Evolutionary conservation across 1,139 yeast species (phyloP).

Genomic region (Zygosaccharomyces pseudobailii): DNA sequence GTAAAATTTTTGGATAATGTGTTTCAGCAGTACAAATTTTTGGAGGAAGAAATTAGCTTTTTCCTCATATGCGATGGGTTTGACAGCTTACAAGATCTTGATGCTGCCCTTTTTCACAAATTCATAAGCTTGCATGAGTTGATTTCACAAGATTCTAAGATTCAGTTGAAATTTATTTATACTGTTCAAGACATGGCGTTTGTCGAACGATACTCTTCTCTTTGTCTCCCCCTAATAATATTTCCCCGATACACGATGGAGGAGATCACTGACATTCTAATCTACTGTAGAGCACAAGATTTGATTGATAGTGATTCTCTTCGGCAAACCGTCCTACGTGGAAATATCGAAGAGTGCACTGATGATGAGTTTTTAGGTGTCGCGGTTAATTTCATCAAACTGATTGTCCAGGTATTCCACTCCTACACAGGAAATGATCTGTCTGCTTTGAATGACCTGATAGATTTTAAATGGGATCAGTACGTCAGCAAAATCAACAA

Average conservation of each 20-base stretch:
- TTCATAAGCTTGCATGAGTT: conserved; percentile 28
- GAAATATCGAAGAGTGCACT: conserved; percentile 13
- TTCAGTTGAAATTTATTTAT: conserved; percentile 26
- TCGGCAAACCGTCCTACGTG: conserved; percentile 7
- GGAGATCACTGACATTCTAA: conserved; percentile 24
- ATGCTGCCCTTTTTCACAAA: conserved; percentile 28
- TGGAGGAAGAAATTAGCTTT: conserved; percentile 13
- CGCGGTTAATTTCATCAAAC: conserved; percentile 25
- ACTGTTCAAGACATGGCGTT: conserved; percentile 24
- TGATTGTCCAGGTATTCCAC: conserved; percentile 31
- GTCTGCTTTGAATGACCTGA: conserved; percentile 25
- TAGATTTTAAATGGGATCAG: conserved; percentile 31
- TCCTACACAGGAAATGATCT: conserved; percentile 33
- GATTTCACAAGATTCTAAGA: conserved; percentile 16
- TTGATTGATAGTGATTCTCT: conserved; percentile 14
- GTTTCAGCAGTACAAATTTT: conserved; percentile 16
- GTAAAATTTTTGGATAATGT: conserved; percentile 20
- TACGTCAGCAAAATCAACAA: conserved; percentile 21
- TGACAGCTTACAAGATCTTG: conserved; percentile 31
- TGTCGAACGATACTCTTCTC: conserved; percentile 26
- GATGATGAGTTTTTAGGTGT: conserved; percentile 16
- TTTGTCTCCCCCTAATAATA: conserved; percentile 27
- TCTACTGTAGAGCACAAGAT: conserved; percentile 16
- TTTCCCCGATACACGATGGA: conserved; percentile 29
- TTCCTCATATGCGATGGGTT: conserved; percentile 30